Conservation (phyloP, 441 rosid species). For the Kokia cookei region DNA sequence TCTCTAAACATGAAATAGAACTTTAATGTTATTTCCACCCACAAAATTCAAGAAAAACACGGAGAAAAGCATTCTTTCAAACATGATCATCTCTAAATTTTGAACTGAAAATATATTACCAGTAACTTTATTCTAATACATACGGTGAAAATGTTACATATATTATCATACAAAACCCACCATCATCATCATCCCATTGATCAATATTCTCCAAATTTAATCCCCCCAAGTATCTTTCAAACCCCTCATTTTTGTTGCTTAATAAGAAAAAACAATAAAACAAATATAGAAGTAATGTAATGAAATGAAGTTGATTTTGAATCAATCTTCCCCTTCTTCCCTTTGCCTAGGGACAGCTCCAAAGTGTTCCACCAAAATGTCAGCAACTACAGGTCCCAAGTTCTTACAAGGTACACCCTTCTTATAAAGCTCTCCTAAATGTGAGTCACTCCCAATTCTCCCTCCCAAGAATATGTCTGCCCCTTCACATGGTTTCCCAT, state of each 20-base stretch:
- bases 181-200: neutral
- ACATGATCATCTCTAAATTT: neutral
- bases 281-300: neutral
- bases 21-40: too few species aligned
- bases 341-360: conserved; percentile 85
- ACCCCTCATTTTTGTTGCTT: neutral
- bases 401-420: conserved; percentile 82
- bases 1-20: too few species aligned
- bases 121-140: neutral
- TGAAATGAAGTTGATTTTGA: neutral
- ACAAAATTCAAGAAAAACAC: too few species aligned
- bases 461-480: conserved; percentile 84
- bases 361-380: conserved; percentile 63
- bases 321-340: conserved; percentile 76
- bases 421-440: conserved; percentile 69
- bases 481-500: conserved; percentile 68
- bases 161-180: neutral
- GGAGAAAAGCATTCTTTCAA: too few species aligned
- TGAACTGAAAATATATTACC: neutral
- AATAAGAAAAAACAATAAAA: neutral
- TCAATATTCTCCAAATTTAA: neutral
- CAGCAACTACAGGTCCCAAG: conserved; percentile 71
- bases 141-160: neutral
- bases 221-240: neutral
- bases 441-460: conserved; percentile 79